phyloP scores from a whole-genome alignment of 306 rosid species.

The Cicer pinnatifidum region DNA sequence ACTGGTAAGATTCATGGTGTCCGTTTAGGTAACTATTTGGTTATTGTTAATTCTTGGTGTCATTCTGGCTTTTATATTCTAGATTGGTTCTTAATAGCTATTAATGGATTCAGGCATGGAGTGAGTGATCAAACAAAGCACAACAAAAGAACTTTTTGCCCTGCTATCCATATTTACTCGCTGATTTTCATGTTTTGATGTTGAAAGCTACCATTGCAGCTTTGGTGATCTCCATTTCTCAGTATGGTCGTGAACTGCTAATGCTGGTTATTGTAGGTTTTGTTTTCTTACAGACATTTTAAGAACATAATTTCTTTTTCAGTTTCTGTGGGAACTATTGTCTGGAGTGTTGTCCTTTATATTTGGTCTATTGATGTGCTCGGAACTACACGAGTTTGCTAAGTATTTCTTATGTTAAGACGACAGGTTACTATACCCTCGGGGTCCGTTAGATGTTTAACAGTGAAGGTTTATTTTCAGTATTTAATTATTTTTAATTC shows the following conservation, averaged over 20 bases:
- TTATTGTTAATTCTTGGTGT: conserved; percentile 27
- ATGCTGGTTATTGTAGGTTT: conserved; percentile 27
- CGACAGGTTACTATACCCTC: not conserved
- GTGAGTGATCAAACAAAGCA: conserved; percentile 33
- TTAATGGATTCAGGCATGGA: conserved; percentile 35
- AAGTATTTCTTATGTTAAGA: not conserved
- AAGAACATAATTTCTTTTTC: conserved; percentile 16
- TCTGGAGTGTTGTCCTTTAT: conserved; percentile 9
- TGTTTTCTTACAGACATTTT: conserved; percentile 29
- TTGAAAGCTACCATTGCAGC: conserved; percentile 34
- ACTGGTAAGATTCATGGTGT: conserved; percentile 46
- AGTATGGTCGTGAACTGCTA: conserved; percentile 32
- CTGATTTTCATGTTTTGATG: conserved; percentile 29
- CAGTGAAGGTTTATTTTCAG: not conserved
- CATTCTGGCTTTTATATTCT: conserved; percentile 19
- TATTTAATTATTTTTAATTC: not conserved
- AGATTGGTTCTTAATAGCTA: conserved; percentile 29
- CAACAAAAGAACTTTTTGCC: conserved; percentile 35
- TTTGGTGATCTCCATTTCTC: conserved; percentile 23
- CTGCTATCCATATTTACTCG: conserved; percentile 16
- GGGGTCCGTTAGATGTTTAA: not conserved
- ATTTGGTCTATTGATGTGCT: conserved; percentile 25
- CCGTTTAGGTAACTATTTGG: conserved; percentile 32
- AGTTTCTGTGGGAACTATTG: conserved; percentile 34
- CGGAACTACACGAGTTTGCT: conserved; percentile 32